A percentile compares a stretch with the other conserved stretches of the same genome.
phyloP scores from a whole-genome alignment of 495 filamentous ascomycete genomes.

The Podospora tetraspora region DNA sequence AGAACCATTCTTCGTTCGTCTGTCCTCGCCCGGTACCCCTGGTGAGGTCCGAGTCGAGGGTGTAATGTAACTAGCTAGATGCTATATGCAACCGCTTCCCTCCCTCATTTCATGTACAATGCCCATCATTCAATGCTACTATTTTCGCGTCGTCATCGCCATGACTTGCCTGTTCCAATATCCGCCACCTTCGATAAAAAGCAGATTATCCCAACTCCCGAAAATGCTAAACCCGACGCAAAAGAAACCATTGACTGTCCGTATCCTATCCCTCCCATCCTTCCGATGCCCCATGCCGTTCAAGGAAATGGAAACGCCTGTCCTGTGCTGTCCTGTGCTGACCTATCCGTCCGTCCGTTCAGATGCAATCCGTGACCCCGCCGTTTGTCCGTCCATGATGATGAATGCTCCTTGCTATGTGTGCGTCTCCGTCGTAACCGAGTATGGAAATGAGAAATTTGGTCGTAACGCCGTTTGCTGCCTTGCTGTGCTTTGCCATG shows the following conservation, averaged over 20 bases:
- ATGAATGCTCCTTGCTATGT: not conserved
- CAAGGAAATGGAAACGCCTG: not conserved
- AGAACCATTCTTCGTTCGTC: not conserved
- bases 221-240: not conserved
- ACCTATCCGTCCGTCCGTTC: not conserved
- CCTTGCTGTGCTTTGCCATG: not conserved
- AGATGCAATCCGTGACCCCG: not conserved
- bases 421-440: not conserved
- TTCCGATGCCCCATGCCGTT: not conserved
- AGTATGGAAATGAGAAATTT: not conserved
- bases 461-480: not conserved
- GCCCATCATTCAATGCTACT: not conserved
- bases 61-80: not conserved
- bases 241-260: not conserved
- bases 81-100: not conserved
- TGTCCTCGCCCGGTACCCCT: not conserved
- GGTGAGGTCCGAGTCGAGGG: not conserved
- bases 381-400: not conserved
- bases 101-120: not conserved
- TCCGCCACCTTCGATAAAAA: not conserved
- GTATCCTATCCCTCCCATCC: not conserved
- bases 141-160: not conserved
- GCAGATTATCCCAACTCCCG: not conserved
- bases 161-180: not conserved
- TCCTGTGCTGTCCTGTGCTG: not conserved